Percentiles rank a stretch among this genome's conserved stretches.
Evolutionary conservation across 2,329 filamentous ascomycete genomes (phyloP).

Genomic region (Ascochyta koolunga): DNA sequence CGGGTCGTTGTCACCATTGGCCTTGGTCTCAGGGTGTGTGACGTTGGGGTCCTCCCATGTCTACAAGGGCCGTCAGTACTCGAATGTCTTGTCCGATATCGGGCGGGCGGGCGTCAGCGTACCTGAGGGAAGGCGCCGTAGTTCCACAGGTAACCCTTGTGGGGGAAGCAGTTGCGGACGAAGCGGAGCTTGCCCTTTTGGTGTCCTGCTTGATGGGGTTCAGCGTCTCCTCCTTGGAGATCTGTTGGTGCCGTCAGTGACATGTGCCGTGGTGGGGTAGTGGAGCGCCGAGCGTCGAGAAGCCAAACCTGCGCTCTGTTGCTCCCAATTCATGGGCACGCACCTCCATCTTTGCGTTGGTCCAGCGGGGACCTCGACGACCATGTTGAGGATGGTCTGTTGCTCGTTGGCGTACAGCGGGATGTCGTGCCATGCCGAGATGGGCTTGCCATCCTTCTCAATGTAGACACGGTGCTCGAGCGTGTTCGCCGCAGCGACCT

Average conservation of each 20-base stretch:
- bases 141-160: constrained; percentile 99
- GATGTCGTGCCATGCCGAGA: constrained; percentile 98
- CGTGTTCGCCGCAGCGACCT: constrained; percentile 88
- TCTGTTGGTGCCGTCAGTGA: constrained; percentile 61
- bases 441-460: constrained; percentile 92
- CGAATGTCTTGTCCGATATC: constrained; percentile 32
- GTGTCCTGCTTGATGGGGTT: constrained; percentile 99
- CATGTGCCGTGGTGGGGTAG: constrained; percentile 20
- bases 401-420: constrained; percentile 96
- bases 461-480: constrained; percentile 97
- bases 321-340: constrained; percentile 45
- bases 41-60: constrained; percentile 99
- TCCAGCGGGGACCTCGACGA: constrained; percentile 99
- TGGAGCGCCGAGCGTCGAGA: background rate
- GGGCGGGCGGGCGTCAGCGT: constrained; percentile 46
- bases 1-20: constrained; percentile 99
- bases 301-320: background rate
- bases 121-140: constrained; percentile 99
- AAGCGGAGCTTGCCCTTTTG: constrained; percentile 99
- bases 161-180: constrained; percentile 99
- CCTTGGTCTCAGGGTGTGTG: constrained; percentile 98
- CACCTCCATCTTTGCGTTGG: constrained; percentile 99
- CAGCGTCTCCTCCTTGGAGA: constrained; percentile 97
- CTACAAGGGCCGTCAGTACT: constrained; percentile 57
- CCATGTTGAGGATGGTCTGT: constrained; percentile 97